Evolutionary conservation across 768 basidiomycete species (phyloP).

Genomic region (Clathrus columnatus): DNA sequence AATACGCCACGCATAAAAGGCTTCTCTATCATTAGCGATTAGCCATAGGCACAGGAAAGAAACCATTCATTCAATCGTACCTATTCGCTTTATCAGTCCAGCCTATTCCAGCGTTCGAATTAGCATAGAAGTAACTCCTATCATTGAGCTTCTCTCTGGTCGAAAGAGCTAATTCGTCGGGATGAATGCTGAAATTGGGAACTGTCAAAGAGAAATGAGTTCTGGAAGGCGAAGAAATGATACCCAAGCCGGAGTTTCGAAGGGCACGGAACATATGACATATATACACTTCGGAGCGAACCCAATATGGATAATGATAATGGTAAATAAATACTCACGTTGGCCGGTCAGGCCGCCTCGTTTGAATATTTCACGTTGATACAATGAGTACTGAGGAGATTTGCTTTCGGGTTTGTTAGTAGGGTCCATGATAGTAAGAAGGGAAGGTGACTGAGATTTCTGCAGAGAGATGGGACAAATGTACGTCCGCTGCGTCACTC

Average conservation of each 20-base stretch:
- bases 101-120: slow-evolving; percentile 42
- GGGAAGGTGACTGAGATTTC: not conserved
- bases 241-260: too few species aligned
- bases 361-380: slow-evolving; percentile 42
- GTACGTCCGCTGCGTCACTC: not conserved
- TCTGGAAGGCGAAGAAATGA: not conserved
- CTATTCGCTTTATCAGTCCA: slow-evolving; percentile 46
- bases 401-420: slow-evolving; percentile 38
- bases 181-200: slow-evolving; percentile 34
- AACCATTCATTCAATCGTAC: slow-evolving; percentile 12
- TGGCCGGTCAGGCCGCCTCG: slow-evolving; percentile 29
- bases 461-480: not conserved
- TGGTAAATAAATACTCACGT: slow-evolving; percentile 19
- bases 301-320: too few species aligned
- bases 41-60: not conserved
- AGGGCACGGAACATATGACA: too few species aligned
- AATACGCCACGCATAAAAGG: slow-evolving; percentile 47
- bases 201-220: slow-evolving; percentile 19
- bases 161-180: slow-evolving; percentile 32
- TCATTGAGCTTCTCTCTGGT: slow-evolving; percentile 36
- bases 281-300: too few species aligned
- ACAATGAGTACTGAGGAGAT: slow-evolving; percentile 42
- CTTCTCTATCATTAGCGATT: slow-evolving; percentile 26
- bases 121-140: slow-evolving; percentile 43
- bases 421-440: slow-evolving; percentile 31